These are phyloP conservation scores for Solanum hybrid DNA, from an alignment of 305 asterid species.

Conservation along the genomic window DNA sequence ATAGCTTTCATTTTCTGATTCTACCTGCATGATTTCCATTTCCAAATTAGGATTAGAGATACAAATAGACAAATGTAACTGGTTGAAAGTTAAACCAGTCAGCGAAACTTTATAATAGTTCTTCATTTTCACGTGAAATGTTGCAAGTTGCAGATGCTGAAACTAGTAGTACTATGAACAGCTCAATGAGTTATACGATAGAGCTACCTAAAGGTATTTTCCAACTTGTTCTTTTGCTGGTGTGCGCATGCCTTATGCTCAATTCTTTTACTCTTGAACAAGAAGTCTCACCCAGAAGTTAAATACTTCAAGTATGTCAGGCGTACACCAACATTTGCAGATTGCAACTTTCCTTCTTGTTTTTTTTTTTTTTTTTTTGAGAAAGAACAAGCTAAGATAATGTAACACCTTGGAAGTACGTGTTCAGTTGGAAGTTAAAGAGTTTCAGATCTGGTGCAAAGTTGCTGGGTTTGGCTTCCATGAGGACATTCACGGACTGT, in stretches of 20 bases:
- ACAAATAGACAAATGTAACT: background rate
- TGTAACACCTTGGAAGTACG: background rate
- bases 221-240: background rate
- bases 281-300: background rate
- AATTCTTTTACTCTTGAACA: background rate
- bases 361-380: background rate
- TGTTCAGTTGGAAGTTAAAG: background rate
- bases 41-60: background rate
- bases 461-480: background rate
- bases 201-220: background rate
- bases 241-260: background rate
- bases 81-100: background rate
- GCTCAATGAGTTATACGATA: background rate
- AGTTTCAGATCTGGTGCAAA: background rate
- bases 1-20: conserved; percentile 36
- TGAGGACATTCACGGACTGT: background rate
- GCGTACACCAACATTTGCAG: background rate
- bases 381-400: background rate
- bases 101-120: background rate
- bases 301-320: background rate
- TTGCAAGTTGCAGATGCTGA: background rate
- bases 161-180: background rate
- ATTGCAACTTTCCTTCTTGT: background rate
- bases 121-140: background rate
- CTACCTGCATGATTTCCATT: conserved; percentile 27